Base-by-base conservation (phyloP, 805 yeast species). In the Cephaloascus fragrans region DNA sequence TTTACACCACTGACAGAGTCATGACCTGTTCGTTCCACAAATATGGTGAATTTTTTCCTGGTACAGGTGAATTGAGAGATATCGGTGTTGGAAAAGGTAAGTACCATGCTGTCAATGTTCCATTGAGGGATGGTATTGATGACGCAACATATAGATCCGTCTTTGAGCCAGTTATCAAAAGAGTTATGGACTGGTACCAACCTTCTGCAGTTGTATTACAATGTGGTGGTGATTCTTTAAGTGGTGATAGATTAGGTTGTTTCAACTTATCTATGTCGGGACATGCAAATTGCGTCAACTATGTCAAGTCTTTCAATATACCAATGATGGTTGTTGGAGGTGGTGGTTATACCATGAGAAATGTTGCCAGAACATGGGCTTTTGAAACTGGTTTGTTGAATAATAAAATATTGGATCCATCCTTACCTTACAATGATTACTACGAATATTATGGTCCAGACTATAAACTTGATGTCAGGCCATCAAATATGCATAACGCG, bases 361-460 rank as follows among this genome's bases (percentile, higher is more conserved):
- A 93, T 56, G 98, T 93, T 37, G 87, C 97, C 4, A 70, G 98
- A 48, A 75, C 95, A 10, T 90, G 98, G 97, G 77, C 96, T 2
- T 89, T 72, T 53, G 98, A 93, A 61, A 80, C 96, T 0, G 90
- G 96, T 28, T 70, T 93, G 19, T 71, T 90, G 54, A 81, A 93
- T 47, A 82, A 85, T 49, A 86, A 82, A 12, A 71, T 80, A 36
- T 64, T 90, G 50, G 84, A 86, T 19, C 62, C 80, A n/a, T 81
- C 77, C 48, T 63, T 89, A 26, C 97, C 97, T 3, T 89, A 87
- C 68, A 89, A 90, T 58, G 97, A 90, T 58, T 90, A 90, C 64
- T 90, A 86, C 63, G 97, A 90, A 62, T 90, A 90, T 65, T 90
- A 83, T 59, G 97, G 97, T 0, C 98, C 98, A 3, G 97, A 90